phyloP scores from a whole-genome alignment of 2,329 filamentous ascomycete genomes.

The Epicoccum sorghinum region DNA sequence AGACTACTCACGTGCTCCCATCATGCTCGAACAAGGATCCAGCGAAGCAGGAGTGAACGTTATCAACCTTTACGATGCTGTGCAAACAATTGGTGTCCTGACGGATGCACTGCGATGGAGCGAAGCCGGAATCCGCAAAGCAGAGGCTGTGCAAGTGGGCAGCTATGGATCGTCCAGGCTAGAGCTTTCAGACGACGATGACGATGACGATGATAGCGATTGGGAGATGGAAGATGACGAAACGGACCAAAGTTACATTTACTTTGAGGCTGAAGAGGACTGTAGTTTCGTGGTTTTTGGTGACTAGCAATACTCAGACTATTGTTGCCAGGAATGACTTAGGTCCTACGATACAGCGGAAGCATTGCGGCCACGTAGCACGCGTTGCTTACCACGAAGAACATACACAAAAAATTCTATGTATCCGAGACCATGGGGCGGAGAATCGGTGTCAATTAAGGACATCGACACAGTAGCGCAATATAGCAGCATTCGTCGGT shows the following conservation, averaged over 20 bases:
- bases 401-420: background rate
- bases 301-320: background rate
- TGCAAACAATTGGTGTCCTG: constrained; percentile 6
- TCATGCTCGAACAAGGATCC: constrained; percentile 5
- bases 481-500: background rate
- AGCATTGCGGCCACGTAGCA: constrained; percentile 9
- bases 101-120: constrained; percentile 8
- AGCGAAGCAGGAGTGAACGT: background rate
- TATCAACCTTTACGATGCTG: constrained; percentile 1
- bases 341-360: background rate
- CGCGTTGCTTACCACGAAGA: background rate
- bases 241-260: constrained; percentile 16
- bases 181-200: constrained; percentile 5
- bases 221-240: constrained; percentile 31
- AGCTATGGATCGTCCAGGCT: constrained; percentile 5
- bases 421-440: background rate
- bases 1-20: constrained; percentile 21
- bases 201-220: constrained; percentile 25
- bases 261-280: constrained; percentile 26
- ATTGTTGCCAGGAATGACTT: too few species aligned
- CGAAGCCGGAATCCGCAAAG: constrained; percentile 4
- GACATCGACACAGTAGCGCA: too few species aligned
- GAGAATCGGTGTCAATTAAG: background rate
- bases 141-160: constrained; percentile 10
- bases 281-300: constrained; percentile 32